phyloP scores from a whole-genome alignment of 495 filamentous ascomycete species.

The Xylaria palmicola region DNA sequence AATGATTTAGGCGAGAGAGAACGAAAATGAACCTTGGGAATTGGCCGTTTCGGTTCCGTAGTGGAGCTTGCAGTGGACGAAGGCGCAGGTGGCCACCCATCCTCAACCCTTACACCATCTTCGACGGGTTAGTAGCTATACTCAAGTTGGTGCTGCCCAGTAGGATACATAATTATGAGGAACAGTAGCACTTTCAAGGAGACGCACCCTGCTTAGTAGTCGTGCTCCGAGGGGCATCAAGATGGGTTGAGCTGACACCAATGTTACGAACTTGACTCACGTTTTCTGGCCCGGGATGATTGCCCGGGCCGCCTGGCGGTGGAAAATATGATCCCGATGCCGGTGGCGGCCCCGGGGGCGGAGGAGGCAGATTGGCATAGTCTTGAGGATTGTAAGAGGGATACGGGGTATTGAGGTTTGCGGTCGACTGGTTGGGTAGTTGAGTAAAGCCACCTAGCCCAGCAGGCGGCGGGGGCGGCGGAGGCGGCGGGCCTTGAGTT shows the following conservation, averaged over 20 bases:
- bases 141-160: neutral
- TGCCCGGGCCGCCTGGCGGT: slow-evolving; percentile 23
- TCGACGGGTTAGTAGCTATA: slow-evolving; percentile 8
- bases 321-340: slow-evolving; percentile 26
- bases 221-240: slow-evolving; percentile 29
- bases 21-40: slow-evolving; percentile 42
- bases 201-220: slow-evolving; percentile 37
- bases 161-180: neutral
- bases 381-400: slow-evolving; percentile 39
- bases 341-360: slow-evolving; percentile 36
- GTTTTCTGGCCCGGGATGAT: slow-evolving; percentile 32
- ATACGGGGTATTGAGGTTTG: slow-evolving; percentile 32
- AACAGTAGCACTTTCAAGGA: slow-evolving; percentile 27
- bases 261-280: slow-evolving; percentile 34
- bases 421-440: slow-evolving; percentile 37
- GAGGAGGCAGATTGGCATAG: slow-evolving; percentile 35
- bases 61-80: neutral
- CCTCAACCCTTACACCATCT: slow-evolving; percentile 39
- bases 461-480: slow-evolving; percentile 21
- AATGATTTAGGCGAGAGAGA: slow-evolving; percentile 44
- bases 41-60: slow-evolving; percentile 13
- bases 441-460: slow-evolving; percentile 38
- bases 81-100: slow-evolving; percentile 5
- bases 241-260: slow-evolving; percentile 25
- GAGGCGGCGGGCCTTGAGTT: slow-evolving; percentile 13